phyloP scores from a whole-genome alignment of 78 protist species.

The Cyanophora paradoxa region DNA sequence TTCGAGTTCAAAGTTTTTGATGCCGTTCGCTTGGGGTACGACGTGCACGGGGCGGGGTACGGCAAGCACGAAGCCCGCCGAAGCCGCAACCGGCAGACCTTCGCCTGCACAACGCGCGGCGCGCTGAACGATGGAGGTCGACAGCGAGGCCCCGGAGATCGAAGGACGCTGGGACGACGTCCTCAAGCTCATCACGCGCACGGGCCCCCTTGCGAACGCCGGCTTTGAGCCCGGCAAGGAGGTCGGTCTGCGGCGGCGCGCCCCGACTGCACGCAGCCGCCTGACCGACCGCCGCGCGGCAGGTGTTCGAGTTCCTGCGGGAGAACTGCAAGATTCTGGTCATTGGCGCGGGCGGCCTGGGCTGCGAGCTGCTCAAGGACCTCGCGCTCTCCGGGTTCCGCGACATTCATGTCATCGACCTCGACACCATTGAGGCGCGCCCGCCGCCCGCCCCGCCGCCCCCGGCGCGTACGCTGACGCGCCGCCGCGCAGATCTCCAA shows the following conservation, averaged over 20 bases:
- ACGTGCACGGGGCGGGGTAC: no score
- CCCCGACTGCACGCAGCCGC: no score
- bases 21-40: no score
- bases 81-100: no score
- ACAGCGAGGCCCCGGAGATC: no score
- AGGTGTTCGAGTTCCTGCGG: no score
- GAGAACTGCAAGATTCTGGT: no score
- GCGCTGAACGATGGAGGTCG: background rate
- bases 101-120: background rate
- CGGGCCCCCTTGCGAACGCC: constrained; percentile 5
- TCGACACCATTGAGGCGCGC: constrained; percentile 80
- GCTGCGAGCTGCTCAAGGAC: constrained; percentile 92
- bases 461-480: background rate
- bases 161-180: background rate
- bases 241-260: no score
- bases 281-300: no score
- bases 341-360: constrained; percentile 97
- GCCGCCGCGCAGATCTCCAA: constrained; percentile 58
- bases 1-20: no score
- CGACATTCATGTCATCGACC: constrained; percentile 86
- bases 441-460: background rate
- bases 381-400: constrained; percentile 87
- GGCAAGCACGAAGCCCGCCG: no score
- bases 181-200: background rate
- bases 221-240: no score